Percentiles rank a stretch among this genome's conserved stretches.
phyloP scores from a whole-genome alignment of 108 stramenopile species.

The Nitzschia sp. region DNA sequence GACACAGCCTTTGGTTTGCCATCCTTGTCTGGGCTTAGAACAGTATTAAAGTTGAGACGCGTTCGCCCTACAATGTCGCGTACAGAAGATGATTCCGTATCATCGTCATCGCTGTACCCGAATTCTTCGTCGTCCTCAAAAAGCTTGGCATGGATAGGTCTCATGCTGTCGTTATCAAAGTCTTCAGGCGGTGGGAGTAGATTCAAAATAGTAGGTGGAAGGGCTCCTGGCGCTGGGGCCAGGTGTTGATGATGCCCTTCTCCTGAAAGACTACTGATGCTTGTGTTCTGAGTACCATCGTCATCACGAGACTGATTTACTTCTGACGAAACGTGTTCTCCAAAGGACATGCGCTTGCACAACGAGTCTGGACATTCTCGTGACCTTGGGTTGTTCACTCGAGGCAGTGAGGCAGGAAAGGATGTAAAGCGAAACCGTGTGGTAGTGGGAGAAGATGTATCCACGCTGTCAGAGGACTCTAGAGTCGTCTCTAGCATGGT shows the following conservation, averaged over 20 bases:
- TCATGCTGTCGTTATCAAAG: conserved; percentile 23
- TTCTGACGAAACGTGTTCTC: background rate
- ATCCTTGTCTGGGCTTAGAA: conserved; percentile 32
- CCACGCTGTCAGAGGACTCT: conserved; percentile 33
- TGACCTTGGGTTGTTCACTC: conserved; percentile 47
- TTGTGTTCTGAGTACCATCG: conserved; percentile 43
- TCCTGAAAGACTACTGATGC: conserved; percentile 39
- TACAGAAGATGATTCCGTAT: conserved; percentile 22
- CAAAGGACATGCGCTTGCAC: conserved; percentile 37
- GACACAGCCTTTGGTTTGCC: conserved; percentile 7
- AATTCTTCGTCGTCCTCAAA: conserved; percentile 46
- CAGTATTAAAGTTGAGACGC: conserved; percentile 64
- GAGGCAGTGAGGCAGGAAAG: conserved; percentile 83
- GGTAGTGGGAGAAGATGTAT: conserved; percentile 44
- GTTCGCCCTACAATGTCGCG: conserved; percentile 42
- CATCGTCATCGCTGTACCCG: conserved; percentile 46
- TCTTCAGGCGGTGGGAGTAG: conserved; percentile 29
- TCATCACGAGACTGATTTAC: conserved; percentile 28
- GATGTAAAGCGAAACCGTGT: conserved; percentile 78
- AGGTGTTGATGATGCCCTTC: conserved; percentile 34
- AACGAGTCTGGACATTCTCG: conserved; percentile 30
- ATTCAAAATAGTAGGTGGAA: conserved; percentile 47
- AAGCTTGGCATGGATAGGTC: conserved; percentile 31
- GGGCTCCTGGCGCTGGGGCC: conserved; percentile 35
- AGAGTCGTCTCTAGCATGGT: conserved; percentile 26